Percentiles rank a stretch among this genome's conserved stretches.
These are phyloP conservation scores for Cinnamomum micranthum DNA, from an alignment of 164 flowering plant genomes.

Conservation along the genomic window DNA sequence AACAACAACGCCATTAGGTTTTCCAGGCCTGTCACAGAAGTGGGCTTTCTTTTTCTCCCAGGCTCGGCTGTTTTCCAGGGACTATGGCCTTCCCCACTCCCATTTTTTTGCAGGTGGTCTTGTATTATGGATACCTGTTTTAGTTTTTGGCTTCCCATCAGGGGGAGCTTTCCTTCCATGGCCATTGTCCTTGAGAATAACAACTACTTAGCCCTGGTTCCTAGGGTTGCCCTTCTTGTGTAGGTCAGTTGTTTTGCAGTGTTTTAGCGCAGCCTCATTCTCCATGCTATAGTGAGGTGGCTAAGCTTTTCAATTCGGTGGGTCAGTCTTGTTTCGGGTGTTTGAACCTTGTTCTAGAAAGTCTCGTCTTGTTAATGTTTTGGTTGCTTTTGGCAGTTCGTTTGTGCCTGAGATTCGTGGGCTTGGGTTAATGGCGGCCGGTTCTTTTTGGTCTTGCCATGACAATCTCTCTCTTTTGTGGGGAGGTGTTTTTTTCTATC, in stretches of 20 bases:
- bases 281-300: slow-evolving; percentile 8
- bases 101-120: slow-evolving; percentile 48
- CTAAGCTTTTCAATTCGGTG: background rate
- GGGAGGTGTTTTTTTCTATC: slow-evolving; percentile 10
- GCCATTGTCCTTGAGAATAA: slow-evolving; percentile 6
- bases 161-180: slow-evolving; percentile 16
- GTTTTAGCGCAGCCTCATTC: slow-evolving; percentile 17
- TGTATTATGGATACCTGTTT: slow-evolving; percentile 12
- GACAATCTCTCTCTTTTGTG: background rate
- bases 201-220: slow-evolving; percentile 14
- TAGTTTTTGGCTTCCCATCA: slow-evolving; percentile 14
- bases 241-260: slow-evolving; percentile 1
- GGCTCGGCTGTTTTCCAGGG: slow-evolving; percentile 31
- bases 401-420: slow-evolving; percentile 16
- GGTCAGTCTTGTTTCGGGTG: slow-evolving; percentile 9
- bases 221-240: slow-evolving; percentile 6
- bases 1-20: slow-evolving; percentile 39
- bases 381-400: slow-evolving; percentile 22
- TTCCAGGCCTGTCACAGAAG: slow-evolving; percentile 8
- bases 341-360: background rate
- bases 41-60: slow-evolving; percentile 17
- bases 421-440: slow-evolving; percentile 15
- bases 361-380: background rate
- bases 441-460: slow-evolving; percentile 9
- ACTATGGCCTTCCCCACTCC: slow-evolving; percentile 21